Conservation (phyloP, 169 alveolate genomes). For the Eimeria maxima region DNA sequence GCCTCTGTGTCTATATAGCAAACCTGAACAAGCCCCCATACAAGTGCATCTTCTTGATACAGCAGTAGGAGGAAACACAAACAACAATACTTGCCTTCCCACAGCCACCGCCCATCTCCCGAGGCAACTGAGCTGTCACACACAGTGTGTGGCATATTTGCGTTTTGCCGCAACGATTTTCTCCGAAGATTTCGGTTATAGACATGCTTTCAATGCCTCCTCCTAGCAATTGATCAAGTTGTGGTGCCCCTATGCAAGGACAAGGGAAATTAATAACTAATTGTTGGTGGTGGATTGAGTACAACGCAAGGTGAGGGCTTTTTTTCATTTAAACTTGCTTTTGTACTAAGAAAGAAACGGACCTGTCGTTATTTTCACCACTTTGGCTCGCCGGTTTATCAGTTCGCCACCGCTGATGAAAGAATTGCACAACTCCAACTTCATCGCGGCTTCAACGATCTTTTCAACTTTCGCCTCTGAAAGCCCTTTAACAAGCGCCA, state of each 20-base stretch:
- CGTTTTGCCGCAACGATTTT: conserved; percentile 99
- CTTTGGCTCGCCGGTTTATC: conserved; percentile 75
- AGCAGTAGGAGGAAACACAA: not conserved
- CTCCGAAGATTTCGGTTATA: conserved; percentile 99
- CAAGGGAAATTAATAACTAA: not conserved
- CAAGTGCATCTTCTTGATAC: not conserved
- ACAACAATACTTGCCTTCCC: conserved; percentile 91
- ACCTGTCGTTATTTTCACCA: conserved; percentile 84
- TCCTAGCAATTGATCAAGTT: conserved; percentile 96
- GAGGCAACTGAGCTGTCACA: conserved; percentile 97
- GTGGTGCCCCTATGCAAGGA: conserved; percentile 95
- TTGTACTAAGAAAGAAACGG: not conserved
- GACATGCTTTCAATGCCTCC: conserved; percentile 98
- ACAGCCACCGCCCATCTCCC: conserved; percentile 95
- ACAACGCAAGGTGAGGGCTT: not conserved
- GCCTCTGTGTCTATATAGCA: conserved; percentile 99
- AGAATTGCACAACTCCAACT: conserved; percentile 83
- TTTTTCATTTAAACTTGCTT: not conserved
- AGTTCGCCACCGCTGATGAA: conserved; percentile 86
- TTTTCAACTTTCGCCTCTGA: conserved; percentile 98
- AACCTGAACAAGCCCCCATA: conserved; percentile 75
- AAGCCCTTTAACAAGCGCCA: conserved; percentile 96
- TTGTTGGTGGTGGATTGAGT: not conserved
- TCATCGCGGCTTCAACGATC: conserved; percentile 96
- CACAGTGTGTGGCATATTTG: conserved; percentile 98